Percentiles rank a stretch among this genome's conserved stretches.
Evolutionary conservation across 1,284 basidiomycete genomes (phyloP).

Genomic region (Coniferiporia sulphurascens): DNA sequence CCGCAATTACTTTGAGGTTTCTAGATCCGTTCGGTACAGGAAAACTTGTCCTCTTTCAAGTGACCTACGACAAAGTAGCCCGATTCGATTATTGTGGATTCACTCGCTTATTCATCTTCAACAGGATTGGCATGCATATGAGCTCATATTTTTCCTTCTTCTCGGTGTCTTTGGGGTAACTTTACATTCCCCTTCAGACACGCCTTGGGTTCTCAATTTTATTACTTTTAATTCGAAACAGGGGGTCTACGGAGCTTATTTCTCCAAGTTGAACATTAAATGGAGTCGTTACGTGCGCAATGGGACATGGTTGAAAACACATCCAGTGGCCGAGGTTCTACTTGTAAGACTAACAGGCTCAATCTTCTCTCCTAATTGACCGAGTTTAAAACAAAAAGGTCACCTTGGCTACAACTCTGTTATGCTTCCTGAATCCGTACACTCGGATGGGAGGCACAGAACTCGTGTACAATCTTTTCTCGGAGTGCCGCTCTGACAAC

Average conservation of each 20-base stretch:
- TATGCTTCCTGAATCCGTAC: slow-evolving; percentile 88
- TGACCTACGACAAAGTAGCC: slow-evolving; percentile 78
- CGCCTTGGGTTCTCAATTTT: slow-evolving; percentile 10
- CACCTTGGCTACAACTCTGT: slow-evolving; percentile 66
- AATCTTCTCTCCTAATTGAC: neutral
- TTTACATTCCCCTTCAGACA: neutral
- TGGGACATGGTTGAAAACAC: slow-evolving; percentile 71
- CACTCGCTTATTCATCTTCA: neutral
- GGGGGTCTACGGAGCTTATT: slow-evolving; percentile 93
- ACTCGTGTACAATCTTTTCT: slow-evolving; percentile 87
- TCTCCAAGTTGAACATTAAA: slow-evolving; percentile 86
- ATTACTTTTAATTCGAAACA: slow-evolving; percentile 27
- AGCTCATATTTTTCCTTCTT: slow-evolving; percentile 78
- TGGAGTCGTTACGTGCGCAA: slow-evolving; percentile 85
- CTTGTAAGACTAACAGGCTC: slow-evolving; percentile 47
- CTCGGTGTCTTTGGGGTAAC: slow-evolving; percentile 83
- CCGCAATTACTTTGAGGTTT: slow-evolving; percentile 82
- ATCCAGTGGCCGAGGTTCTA: slow-evolving; percentile 84
- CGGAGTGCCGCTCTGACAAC: slow-evolving; percentile 67
- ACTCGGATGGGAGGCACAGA: slow-evolving; percentile 94
- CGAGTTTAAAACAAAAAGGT: slow-evolving; percentile 43
- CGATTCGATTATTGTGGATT: slow-evolving; percentile 5
- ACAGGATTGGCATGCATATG: slow-evolving; percentile 86
- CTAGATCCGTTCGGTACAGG: slow-evolving; percentile 90
- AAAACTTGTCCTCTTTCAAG: slow-evolving; percentile 83